These are phyloP conservation scores for Guillardia theta DNA, from an alignment of 78 protist genomes.

Conservation along the genomic window DNA sequence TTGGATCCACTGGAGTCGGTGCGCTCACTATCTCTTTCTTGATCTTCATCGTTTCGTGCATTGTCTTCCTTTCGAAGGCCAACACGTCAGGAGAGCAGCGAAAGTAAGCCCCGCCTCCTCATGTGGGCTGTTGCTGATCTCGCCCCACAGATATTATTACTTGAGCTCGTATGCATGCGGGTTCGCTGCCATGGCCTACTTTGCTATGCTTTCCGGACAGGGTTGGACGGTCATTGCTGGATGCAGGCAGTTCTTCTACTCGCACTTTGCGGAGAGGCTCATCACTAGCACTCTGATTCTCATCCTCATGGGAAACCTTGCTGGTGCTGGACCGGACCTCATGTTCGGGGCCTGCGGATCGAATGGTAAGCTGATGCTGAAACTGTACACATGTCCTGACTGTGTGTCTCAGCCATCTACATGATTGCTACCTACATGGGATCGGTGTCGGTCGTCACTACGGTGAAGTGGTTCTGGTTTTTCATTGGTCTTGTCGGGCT, in stretches of 20 bases:
- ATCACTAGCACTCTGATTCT: conserved; percentile 1
- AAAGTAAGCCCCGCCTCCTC: neutral
- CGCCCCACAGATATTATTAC: neutral
- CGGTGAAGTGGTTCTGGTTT: conserved; percentile 50
- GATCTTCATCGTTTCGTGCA: neutral
- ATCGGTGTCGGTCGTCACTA: conserved; percentile 29
- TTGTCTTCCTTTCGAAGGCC: neutral
- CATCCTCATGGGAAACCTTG: neutral
- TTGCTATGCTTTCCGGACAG: conserved; percentile 35
- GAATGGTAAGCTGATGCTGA: neutral
- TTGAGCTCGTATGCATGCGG: neutral
- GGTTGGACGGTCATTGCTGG: conserved; percentile 44
- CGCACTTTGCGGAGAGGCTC: conserved; percentile 37
- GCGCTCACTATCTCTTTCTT: conserved; percentile 7
- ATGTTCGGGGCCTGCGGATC: neutral
- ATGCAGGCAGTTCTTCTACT: conserved; percentile 45
- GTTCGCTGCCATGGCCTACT: conserved; percentile 16
- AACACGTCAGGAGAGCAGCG: neutral
- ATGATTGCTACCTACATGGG: conserved; percentile 13
- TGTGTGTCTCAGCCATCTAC: neutral
- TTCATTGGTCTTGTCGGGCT: neutral
- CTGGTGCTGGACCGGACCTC: neutral
- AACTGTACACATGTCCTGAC: neutral
- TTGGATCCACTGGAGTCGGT: conserved; percentile 43
- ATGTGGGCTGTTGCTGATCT: too few relatives aligned